phyloP scores from a whole-genome alignment of 371 early-diverging fungal genomes.

The Rhizopus delemar region DNA sequence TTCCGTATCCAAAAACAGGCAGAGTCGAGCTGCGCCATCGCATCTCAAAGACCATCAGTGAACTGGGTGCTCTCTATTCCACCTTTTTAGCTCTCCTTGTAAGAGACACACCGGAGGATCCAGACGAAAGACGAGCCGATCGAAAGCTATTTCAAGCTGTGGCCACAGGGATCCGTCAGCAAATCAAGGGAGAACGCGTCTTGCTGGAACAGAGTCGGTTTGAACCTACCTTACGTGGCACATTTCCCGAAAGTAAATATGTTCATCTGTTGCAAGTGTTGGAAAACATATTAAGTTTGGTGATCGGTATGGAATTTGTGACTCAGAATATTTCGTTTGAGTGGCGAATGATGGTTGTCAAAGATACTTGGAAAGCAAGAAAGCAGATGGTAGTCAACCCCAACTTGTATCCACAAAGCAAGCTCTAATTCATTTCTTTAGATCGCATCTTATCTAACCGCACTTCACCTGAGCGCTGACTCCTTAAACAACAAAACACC shows the following conservation, averaged over 20 bases:
- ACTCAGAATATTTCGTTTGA: conserved; percentile 31
- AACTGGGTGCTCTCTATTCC: conserved; percentile 41
- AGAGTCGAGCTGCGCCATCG: conserved; percentile 49
- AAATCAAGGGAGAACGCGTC: conserved; percentile 43
- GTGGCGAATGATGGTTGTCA: conserved; percentile 39
- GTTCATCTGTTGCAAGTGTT: conserved; percentile 39
- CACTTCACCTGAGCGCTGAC: conserved; percentile 44
- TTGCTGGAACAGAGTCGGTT: conserved; percentile 51
- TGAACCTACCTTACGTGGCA: conserved; percentile 51
- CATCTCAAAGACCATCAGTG: conserved; percentile 37
- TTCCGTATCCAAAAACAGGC: conserved; percentile 45
- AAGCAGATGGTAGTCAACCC: conserved; percentile 34
- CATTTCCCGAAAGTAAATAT: conserved; percentile 46
- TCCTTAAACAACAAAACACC: conserved; percentile 48
- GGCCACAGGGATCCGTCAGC: conserved; percentile 35
- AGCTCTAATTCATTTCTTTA: conserved; percentile 4
- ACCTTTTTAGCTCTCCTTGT: conserved; percentile 42
- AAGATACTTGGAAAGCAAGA: conserved; percentile 46
- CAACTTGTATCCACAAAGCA: neutral
- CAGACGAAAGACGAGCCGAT: conserved; percentile 13
- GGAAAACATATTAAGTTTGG: conserved; percentile 44
- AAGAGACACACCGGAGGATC: conserved; percentile 26
- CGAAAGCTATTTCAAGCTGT: conserved; percentile 40
- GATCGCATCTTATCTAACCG: conserved; percentile 44
- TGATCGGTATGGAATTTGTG: conserved; percentile 45